Evolutionary conservation across 192 early-diverging fungal genomes (phyloP).

Genomic region (Neocallimastix lanati): DNA sequence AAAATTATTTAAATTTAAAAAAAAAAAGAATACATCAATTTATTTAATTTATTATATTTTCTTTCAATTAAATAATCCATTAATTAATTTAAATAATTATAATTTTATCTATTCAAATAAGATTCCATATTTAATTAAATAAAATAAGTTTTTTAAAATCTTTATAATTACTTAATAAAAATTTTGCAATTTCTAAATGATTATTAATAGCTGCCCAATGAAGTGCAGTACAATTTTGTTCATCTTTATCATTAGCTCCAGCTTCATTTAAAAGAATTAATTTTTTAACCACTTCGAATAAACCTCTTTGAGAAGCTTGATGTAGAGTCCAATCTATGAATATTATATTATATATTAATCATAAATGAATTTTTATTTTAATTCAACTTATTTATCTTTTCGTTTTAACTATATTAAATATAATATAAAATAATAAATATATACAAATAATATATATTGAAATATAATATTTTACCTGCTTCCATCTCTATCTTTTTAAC

Average conservation of each 20-base stretch:
- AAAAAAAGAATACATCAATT: neutral
- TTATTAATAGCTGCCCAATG: slow-evolving; percentile 66
- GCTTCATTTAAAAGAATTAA: slow-evolving; percentile 3
- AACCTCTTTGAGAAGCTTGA: neutral
- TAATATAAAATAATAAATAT: too few relatives aligned
- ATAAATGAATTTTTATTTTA: too few relatives aligned
- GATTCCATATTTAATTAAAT: too few relatives aligned
- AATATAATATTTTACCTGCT: neutral
- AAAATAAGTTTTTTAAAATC: too few relatives aligned
- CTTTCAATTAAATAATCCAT: too few relatives aligned
- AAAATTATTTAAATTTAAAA: slow-evolving; percentile 30
- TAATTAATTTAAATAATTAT: too few relatives aligned
- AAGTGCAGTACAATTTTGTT: slow-evolving; percentile 50
- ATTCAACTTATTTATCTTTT: too few relatives aligned
- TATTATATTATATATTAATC: neutral
- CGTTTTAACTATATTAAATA: too few relatives aligned
- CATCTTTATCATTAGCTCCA: slow-evolving; percentile 32
- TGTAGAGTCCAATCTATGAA: neutral
- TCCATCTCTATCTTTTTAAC: neutral
- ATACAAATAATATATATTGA: too few relatives aligned
- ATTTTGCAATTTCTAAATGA: neutral
- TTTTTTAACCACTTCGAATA: neutral
- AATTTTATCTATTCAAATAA: too few relatives aligned
- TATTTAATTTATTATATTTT: too few relatives aligned
- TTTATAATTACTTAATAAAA: neutral